phyloP scores from a whole-genome alignment of 1,139 yeast genomes.

The Diutina neorugosa region DNA sequence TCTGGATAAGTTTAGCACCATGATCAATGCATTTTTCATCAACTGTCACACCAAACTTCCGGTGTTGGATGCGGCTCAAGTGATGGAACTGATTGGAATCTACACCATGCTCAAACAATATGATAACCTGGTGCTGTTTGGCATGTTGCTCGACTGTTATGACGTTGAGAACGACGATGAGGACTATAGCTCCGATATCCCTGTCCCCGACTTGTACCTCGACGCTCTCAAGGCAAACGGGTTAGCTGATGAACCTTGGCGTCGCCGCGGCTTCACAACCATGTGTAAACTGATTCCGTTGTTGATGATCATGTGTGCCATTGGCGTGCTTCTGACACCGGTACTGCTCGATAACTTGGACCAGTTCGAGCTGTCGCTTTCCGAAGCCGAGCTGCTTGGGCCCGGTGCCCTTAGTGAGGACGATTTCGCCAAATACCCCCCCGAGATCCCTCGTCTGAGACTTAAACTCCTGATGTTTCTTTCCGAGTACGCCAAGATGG shows the following conservation, averaged over 20 bases:
- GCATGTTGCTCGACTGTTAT: constrained; percentile 10
- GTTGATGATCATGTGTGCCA: constrained; percentile 20
- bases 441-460: not conserved
- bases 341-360: constrained; percentile 24
- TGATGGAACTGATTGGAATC: constrained; percentile 21
- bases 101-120: constrained; percentile 14
- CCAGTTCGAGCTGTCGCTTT: constrained; percentile 16
- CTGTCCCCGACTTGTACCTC: constrained; percentile 5
- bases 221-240: constrained; percentile 6
- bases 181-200: constrained; percentile 8
- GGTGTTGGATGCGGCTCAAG: constrained; percentile 18
- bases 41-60: constrained; percentile 27
- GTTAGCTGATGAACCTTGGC: constrained; percentile 12
- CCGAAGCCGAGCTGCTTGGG: constrained; percentile 14
- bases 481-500: constrained; percentile 1
- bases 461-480: not conserved
- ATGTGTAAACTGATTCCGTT: constrained; percentile 19
- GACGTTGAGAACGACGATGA: constrained; percentile 7
- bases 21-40: constrained; percentile 22
- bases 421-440: not conserved
- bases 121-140: constrained; percentile 14
- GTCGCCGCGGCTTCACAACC: constrained; percentile 13
- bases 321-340: constrained; percentile 22
- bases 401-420: not conserved
- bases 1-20: constrained; percentile 6